Conservation (phyloP, 2,329 filamentous ascomycete species). For the Knufia fluminis region DNA sequence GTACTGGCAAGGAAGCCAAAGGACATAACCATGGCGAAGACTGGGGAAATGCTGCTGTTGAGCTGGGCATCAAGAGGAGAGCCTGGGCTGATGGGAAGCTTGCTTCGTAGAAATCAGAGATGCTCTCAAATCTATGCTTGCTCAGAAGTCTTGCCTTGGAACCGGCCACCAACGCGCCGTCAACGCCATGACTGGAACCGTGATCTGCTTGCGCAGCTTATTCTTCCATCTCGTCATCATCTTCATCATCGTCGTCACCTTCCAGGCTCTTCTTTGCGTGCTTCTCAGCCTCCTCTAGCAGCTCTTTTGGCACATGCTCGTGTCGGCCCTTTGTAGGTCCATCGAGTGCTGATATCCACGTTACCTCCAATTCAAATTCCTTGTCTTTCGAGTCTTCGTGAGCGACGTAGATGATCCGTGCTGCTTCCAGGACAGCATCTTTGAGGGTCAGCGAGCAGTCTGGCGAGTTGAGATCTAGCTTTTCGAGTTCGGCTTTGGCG, state of each 20-base stretch:
- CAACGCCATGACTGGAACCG: background rate
- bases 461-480: constrained; percentile 75
- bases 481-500: constrained; percentile 96
- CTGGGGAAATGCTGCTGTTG: constrained; percentile 90
- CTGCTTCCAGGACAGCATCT: constrained; percentile 91
- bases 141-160: background rate
- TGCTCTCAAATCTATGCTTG: background rate
- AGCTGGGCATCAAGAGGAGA: constrained; percentile 80
- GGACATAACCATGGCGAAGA: constrained; percentile 93
- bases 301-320: constrained; percentile 81
- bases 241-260: constrained; percentile 72
- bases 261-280: constrained; percentile 85
- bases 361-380: constrained; percentile 99
- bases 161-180: background rate
- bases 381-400: constrained; percentile 99
- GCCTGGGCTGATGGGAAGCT: constrained; percentile 68
- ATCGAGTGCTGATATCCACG: constrained; percentile 78
- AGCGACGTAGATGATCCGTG: constrained; percentile 91
- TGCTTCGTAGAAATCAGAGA: constrained; percentile 9
- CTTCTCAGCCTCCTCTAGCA: constrained; percentile 84
- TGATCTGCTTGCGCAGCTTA: constrained; percentile 1
- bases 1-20: constrained; percentile 33
- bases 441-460: constrained; percentile 59
- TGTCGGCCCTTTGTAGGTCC: constrained; percentile 90
- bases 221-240: constrained; percentile 45